Evolutionary conservation across 2,329 filamentous ascomycete genomes (phyloP).

Genomic region (Diaporthe vexans): DNA sequence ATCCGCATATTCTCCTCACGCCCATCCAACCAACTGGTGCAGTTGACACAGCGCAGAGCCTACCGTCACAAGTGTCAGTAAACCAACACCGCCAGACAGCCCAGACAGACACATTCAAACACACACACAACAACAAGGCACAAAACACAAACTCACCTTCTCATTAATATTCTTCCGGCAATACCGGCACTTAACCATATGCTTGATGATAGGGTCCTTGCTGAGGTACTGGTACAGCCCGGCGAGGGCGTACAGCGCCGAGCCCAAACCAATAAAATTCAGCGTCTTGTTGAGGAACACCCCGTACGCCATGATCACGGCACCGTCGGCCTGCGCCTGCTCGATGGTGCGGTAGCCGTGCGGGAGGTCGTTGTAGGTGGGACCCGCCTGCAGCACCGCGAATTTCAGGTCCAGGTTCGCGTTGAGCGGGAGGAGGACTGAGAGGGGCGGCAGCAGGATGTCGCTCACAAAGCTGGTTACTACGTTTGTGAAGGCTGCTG

Average conservation of each 20-base stretch:
- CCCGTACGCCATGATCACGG: constrained; percentile 75
- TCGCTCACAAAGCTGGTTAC: constrained; percentile 81
- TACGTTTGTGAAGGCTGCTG: constrained; percentile 78
- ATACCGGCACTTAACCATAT: constrained; percentile 76
- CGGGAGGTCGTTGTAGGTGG: constrained; percentile 61
- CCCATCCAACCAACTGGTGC: constrained; percentile 66
- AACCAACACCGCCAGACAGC: background rate
- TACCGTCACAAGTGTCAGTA: constrained; percentile 42
- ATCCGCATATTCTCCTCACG: constrained; percentile 55
- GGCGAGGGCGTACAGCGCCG: constrained; percentile 76
- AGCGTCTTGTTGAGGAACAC: constrained; percentile 75
- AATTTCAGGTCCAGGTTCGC: constrained; percentile 83
- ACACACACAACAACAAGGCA: background rate
- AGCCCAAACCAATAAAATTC: constrained; percentile 75
- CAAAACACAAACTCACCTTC: constrained; percentile 61
- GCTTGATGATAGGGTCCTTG: constrained; percentile 79
- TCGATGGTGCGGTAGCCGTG: constrained; percentile 78
- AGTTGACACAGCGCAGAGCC: constrained; percentile 62
- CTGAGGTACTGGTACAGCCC: constrained; percentile 72
- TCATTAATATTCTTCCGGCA: constrained; percentile 74
- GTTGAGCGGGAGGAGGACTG: constrained; percentile 76
- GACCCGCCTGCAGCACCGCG: constrained; percentile 72
- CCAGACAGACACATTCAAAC: background rate
- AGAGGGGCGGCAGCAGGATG: constrained; percentile 77
- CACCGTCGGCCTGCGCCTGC: constrained; percentile 78